phyloP scores from a whole-genome alignment of 1,139 yeast genomes.

The Sugiyamaella xylanicola region DNA sequence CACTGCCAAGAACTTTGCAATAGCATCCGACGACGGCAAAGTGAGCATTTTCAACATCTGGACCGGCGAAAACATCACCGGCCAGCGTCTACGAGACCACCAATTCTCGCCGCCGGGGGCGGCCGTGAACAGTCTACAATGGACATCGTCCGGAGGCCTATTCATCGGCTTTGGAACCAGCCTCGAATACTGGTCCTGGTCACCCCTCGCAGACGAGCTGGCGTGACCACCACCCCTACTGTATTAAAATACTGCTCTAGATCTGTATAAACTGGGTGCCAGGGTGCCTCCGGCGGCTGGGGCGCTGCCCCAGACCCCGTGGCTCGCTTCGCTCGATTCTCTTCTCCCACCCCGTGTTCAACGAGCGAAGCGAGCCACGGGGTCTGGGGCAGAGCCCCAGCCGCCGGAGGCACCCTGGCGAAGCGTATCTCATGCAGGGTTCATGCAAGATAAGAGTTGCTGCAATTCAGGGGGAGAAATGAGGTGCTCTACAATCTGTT shows the following conservation, averaged over 20 bases:
- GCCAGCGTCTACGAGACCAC: not conserved
- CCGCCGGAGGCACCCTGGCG: not conserved
- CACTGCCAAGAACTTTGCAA: conserved; percentile 13
- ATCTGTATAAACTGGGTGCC: too few relatives aligned
- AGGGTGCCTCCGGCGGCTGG: conserved; percentile 7
- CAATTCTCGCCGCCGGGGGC: conserved; percentile 1
- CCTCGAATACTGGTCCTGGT: conserved; percentile 20
- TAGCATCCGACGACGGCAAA: conserved; percentile 18
- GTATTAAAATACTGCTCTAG: too few relatives aligned
- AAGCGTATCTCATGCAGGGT: not conserved
- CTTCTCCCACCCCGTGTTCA: not conserved
- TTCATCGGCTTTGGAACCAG: conserved; percentile 14
- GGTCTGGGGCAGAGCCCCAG: conserved; percentile 1
- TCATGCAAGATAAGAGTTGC: not conserved
- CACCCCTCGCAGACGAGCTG: conserved; percentile 2
- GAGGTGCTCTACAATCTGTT: too few relatives aligned
- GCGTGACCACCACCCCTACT: not conserved
- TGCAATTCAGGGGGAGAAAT: too few relatives aligned
- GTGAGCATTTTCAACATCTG: conserved; percentile 17
- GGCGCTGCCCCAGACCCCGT: conserved; percentile 9
- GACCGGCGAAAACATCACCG: conserved; percentile 18
- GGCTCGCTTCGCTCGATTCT: conserved; percentile 8
- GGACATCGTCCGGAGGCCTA: conserved; percentile 19
- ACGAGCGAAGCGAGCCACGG: not conserved
- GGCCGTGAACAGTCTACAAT: conserved; percentile 13